Evolutionary conservation across 2,329 filamentous ascomycete species (phyloP), one percentile per base, ranked within the genome.

Genomic region (Bipolaris zeicola): DNA sequence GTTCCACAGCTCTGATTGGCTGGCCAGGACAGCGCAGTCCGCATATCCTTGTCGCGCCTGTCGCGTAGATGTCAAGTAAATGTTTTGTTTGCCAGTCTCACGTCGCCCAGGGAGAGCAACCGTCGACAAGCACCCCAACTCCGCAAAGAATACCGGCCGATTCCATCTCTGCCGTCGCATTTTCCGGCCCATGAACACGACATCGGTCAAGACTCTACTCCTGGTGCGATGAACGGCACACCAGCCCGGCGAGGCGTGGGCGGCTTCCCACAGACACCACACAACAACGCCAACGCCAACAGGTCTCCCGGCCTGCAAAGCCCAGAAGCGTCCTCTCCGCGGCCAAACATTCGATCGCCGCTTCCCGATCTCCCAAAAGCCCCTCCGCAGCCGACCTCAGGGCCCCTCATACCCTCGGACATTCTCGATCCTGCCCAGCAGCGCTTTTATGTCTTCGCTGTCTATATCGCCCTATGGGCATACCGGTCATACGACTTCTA

Each of bases 401-500:
- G 77, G 50, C 93, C 95, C 33, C 79, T 96, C 53, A 93, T 99
- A 69, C 90, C 95, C 11, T 81, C 91, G 62, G 85, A 86, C 63
- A 80, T 96, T 44, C 83, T 98, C 75, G 94, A 98, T 80, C 91
- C 91, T 43, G 94, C 95, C 6, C 90, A 90, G 50, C 95, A 99
- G 78, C 87, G 95, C 53, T 85, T 96, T 68, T 97, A 96, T 74
- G 89, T 92, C 45, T 85, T 89, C 61, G 88, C 87, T n/a, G 78
- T 96, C 63, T 98, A 96, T 75, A 76, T 88, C 39, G 81, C 84
- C 31, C 79, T 99, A 22, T 84, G 90, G 77, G 87, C 87, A 58
- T 98, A 91, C 89, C 89, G 92, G 69, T 78, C 95, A 33, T 96
- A 92, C 76, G 92, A 99, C 79, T 96, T 91, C 81, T 86, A 87